Evolutionary conservation across 2,329 filamentous ascomycete species (phyloP).

Genomic region (Nigrospora osmanthi): DNA sequence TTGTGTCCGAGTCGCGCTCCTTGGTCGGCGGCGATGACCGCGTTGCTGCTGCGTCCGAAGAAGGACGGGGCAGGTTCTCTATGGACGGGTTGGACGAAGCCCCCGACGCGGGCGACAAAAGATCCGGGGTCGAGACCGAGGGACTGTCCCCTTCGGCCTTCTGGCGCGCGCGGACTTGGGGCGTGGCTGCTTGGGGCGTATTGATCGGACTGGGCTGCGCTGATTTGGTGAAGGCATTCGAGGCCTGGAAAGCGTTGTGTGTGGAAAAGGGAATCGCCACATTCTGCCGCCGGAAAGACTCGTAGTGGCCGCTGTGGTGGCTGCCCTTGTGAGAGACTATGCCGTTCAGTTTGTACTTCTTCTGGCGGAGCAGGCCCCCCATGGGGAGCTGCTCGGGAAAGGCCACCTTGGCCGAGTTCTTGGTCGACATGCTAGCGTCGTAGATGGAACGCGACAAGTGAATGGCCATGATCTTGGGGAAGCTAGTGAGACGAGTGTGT

Average conservation of each 20-base stretch:
- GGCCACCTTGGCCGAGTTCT: constrained; percentile 89
- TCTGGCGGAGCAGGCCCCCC: constrained; percentile 69
- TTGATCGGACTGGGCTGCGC: constrained; percentile 34
- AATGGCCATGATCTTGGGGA: constrained; percentile 84
- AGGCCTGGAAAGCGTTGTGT: constrained; percentile 67
- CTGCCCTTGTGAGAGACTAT: constrained; percentile 93
- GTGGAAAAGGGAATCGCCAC: constrained; percentile 75
- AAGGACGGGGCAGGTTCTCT: constrained; percentile 14
- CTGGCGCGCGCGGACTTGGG: constrained; percentile 28
- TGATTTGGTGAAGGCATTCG: constrained; percentile 63
- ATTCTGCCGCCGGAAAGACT: constrained; percentile 86
- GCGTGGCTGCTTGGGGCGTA: constrained; percentile 31
- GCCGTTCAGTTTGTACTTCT: constrained; percentile 75
- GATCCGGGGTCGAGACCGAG: constrained; percentile 37
- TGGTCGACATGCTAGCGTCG: constrained; percentile 70
- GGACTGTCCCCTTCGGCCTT: constrained; percentile 31
- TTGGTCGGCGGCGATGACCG: constrained; percentile 7
- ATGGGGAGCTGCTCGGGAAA: constrained; percentile 84
- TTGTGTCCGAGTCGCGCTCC: constrained; percentile 38
- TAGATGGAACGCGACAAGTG: constrained; percentile 93
- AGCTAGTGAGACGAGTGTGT: constrained; percentile 77
- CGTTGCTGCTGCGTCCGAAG: constrained; percentile 6
- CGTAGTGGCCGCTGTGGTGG: constrained; percentile 94
- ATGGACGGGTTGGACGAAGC: constrained; percentile 29
- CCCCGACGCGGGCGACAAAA: constrained; percentile 30